phyloP scores from a whole-genome alignment of 1,139 yeast genomes.

The Nakaseomyces delphensis region DNA sequence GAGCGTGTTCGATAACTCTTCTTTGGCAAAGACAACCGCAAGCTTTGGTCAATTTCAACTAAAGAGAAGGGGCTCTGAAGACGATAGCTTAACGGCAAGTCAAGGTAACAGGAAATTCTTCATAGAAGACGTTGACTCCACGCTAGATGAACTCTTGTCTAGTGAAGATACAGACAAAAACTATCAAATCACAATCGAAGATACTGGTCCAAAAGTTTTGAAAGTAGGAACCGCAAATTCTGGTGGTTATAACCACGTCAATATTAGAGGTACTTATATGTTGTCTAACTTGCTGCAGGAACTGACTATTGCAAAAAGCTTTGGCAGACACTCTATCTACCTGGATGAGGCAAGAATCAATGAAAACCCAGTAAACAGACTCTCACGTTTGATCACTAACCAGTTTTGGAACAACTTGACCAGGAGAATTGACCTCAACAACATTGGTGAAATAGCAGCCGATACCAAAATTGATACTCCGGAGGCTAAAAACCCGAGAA shows the following conservation, averaged over 20 bases:
- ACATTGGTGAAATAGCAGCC: slow-evolving; percentile 58
- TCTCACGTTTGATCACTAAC: slow-evolving; percentile 63
- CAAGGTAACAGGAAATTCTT: slow-evolving; percentile 48
- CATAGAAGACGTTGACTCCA: slow-evolving; percentile 66
- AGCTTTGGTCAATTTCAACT: slow-evolving; percentile 19
- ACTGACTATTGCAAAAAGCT: slow-evolving; percentile 73
- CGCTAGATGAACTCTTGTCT: slow-evolving; percentile 58
- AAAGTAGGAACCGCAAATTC: slow-evolving; percentile 79
- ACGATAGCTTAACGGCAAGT: slow-evolving; percentile 38
- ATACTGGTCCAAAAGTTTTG: slow-evolving; percentile 84
- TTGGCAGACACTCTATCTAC: slow-evolving; percentile 68
- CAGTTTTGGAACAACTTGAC: slow-evolving; percentile 80
- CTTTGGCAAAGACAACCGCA: slow-evolving; percentile 19
- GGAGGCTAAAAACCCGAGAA: slow-evolving; percentile 47
- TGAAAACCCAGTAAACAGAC: slow-evolving; percentile 79
- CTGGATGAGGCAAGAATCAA: slow-evolving; percentile 79
- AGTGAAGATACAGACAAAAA: slow-evolving; percentile 84
- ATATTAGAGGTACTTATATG: slow-evolving; percentile 89
- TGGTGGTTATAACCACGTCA: slow-evolving; percentile 63
- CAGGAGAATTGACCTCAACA: slow-evolving; percentile 54
- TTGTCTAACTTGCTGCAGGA: slow-evolving; percentile 82
- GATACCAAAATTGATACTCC: slow-evolving; percentile 71
- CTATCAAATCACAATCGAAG: slow-evolving; percentile 85
- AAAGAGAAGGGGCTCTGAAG: slow-evolving; percentile 59
- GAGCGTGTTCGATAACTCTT: slow-evolving; percentile 32